A percentile compares a stretch with the other conserved stretches of the same genome.
phyloP scores from a whole-genome alignment of 805 yeast species.

The Candida taoyuanica region DNA sequence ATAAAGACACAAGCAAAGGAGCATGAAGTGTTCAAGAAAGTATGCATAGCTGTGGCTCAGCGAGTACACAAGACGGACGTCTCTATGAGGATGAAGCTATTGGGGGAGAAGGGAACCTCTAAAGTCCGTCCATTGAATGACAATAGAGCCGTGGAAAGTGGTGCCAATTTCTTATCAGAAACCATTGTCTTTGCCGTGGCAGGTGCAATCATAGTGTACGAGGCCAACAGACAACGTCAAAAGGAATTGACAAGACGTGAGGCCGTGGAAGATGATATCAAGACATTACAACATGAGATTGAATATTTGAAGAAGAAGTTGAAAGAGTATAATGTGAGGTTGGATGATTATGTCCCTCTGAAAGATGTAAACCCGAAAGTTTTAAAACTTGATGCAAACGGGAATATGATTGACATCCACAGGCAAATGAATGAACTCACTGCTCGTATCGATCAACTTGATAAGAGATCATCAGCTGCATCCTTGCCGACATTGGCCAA shows the following conservation, averaged over 20 bases:
- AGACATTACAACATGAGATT: conserved; percentile 65
- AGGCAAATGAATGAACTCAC: conserved; percentile 8
- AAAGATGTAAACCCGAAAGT: conserved; percentile 42
- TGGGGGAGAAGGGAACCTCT: conserved; percentile 28
- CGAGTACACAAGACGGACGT: conserved; percentile 62
- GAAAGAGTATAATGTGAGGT: conserved; percentile 34
- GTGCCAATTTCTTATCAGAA: conserved; percentile 77
- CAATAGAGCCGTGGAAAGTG: conserved; percentile 74
- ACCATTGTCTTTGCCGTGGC: conserved; percentile 76
- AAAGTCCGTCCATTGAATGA: conserved; percentile 77
- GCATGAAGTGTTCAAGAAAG: conserved; percentile 54
- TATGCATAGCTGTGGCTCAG: conserved; percentile 72
- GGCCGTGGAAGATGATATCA: conserved; percentile 66
- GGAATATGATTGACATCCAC: conserved; percentile 15
- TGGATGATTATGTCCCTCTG: conserved; percentile 49
- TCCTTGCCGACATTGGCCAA: too few species aligned
- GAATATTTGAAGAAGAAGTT: conserved; percentile 49
- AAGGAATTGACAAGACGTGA: conserved; percentile 61
- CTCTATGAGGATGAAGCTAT: conserved; percentile 51
- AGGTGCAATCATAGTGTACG: conserved; percentile 68
- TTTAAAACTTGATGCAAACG: conserved; percentile 32
- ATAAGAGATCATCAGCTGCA: not conserved
- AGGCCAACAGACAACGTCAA: conserved; percentile 60
- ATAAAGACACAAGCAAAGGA: conserved; percentile 73
- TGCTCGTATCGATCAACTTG: conserved; percentile 10